These are phyloP conservation scores for Nannizzia gypsea DNA, from an alignment of 2,329 filamentous ascomycete genomes.

Conservation along the genomic window DNA sequence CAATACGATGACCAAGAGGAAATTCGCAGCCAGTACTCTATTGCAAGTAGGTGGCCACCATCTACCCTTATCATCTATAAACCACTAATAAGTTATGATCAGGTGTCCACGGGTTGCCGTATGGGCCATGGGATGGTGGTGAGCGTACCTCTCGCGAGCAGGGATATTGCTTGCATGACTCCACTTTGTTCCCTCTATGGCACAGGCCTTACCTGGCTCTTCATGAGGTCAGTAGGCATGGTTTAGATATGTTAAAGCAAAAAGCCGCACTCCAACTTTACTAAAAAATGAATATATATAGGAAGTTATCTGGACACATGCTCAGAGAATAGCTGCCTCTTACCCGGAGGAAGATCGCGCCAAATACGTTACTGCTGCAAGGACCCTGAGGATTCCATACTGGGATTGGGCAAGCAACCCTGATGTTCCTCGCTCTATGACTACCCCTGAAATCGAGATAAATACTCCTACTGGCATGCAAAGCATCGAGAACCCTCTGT, in stretches of 20 bases:
- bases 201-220: constrained; percentile 67
- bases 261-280: neutral
- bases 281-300: constrained; percentile 11
- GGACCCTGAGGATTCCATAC: constrained; percentile 36
- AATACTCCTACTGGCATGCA: constrained; percentile 31
- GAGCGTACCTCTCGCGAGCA: constrained; percentile 37
- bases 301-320: constrained; percentile 30
- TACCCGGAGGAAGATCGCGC: constrained; percentile 37
- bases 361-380: constrained; percentile 36
- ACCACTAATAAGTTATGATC: neutral
- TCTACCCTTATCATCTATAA: neutral
- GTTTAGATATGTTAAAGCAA: neutral
- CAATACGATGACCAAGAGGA: constrained; percentile 54
- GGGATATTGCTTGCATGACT: constrained; percentile 68
- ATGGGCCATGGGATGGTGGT: constrained; percentile 45
- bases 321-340: constrained; percentile 27
- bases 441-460: constrained; percentile 30
- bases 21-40: constrained; percentile 63
- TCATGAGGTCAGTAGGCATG: constrained; percentile 38
- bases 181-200: constrained; percentile 68
- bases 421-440: constrained; percentile 27
- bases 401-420: constrained; percentile 39
- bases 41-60: constrained; percentile 48
- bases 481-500: constrained; percentile 36
- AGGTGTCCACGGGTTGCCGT: constrained; percentile 75